Conservation (phyloP, 2,329 filamentous ascomycete genomes). For the Fusarium decemcellulare region DNA sequence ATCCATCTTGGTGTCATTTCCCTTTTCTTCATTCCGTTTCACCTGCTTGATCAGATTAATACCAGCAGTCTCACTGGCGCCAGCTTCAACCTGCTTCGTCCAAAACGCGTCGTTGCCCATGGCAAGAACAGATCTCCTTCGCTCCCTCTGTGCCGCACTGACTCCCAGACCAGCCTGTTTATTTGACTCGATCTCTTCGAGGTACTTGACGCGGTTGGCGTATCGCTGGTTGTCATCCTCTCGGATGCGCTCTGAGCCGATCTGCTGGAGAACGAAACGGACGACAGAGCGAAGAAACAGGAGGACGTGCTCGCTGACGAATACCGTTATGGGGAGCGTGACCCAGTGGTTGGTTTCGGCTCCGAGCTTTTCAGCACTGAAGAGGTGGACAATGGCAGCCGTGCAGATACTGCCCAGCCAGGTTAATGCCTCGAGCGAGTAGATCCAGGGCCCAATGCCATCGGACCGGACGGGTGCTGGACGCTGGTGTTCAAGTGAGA, state of each 20-base stretch:
- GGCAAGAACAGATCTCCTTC: conserved; percentile 54
- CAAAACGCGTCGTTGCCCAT: conserved; percentile 55
- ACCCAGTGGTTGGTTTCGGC: conserved; percentile 68
- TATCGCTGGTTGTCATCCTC: conserved; percentile 57
- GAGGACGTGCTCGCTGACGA: conserved; percentile 81
- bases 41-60: conserved; percentile 52
- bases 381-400: conserved; percentile 81
- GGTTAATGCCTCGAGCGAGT: conserved; percentile 76
- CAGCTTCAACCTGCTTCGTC: conserved; percentile 59
- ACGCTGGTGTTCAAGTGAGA: conserved; percentile 80
- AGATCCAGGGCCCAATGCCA: conserved; percentile 81
- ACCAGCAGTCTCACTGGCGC: conserved; percentile 53
- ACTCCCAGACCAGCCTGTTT: conserved; percentile 52
- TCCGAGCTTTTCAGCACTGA: conserved; percentile 69
- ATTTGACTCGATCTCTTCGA: conserved; percentile 58
- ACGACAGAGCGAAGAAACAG: conserved; percentile 68
- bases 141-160: conserved; percentile 53
- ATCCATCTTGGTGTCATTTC: conserved; percentile 30
- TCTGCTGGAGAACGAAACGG: conserved; percentile 52
- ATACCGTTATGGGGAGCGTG: conserved; percentile 77
- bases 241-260: conserved; percentile 58
- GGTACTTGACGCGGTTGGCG: conserved; percentile 52
- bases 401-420: conserved; percentile 82
- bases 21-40: conserved; percentile 34
- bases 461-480: conserved; percentile 79